These are phyloP conservation scores for Halteria grandinella DNA, from an alignment of 73 alveolate species.

Conservation along the genomic window DNA sequence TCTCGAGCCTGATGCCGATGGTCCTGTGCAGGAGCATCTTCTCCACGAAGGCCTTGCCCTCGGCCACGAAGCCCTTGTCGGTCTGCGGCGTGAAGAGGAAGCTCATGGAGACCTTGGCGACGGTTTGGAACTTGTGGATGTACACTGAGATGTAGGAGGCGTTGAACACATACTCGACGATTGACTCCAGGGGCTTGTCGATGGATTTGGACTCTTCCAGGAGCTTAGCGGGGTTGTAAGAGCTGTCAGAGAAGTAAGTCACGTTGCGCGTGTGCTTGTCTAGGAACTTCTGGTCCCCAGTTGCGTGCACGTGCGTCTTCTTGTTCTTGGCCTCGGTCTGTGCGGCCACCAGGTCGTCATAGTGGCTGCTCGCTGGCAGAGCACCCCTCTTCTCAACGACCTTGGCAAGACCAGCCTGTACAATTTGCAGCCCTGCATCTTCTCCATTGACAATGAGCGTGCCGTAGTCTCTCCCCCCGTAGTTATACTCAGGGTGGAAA, in stretches of 20 bases:
- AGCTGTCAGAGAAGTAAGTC: constrained; percentile 44
- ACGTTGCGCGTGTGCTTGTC: constrained; percentile 55
- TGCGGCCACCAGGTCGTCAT: constrained; percentile 50
- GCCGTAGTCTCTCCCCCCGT: constrained; percentile 62
- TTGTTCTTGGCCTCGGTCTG: constrained; percentile 59
- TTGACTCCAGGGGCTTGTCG: constrained; percentile 59
- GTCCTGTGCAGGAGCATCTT: constrained; percentile 58
- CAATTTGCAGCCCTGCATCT: constrained; percentile 52
- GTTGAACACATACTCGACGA: constrained; percentile 68
- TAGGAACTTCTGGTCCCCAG: constrained; percentile 11
- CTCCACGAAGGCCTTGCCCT: constrained; percentile 66
- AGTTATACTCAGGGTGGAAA: constrained; percentile 65
- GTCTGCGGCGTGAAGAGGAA: constrained; percentile 56
- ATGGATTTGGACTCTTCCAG: constrained; percentile 46
- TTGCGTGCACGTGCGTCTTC: constrained; percentile 33
- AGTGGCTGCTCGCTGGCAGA: constrained; percentile 7
- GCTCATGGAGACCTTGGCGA: constrained; percentile 41
- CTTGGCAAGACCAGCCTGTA: constrained; percentile 65
- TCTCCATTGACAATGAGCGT: constrained; percentile 56
- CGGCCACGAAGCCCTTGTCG: constrained; percentile 49
- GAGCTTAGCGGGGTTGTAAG: constrained; percentile 49
- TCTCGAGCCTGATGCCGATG: constrained; percentile 54
- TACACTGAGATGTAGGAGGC: constrained; percentile 53
- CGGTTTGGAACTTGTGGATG: constrained; percentile 48
- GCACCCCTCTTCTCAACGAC: constrained; percentile 63